These are phyloP conservation scores for Aspergillus sp. DNA, from an alignment of 2,329 filamentous ascomycete genomes.

Conservation along the genomic window DNA sequence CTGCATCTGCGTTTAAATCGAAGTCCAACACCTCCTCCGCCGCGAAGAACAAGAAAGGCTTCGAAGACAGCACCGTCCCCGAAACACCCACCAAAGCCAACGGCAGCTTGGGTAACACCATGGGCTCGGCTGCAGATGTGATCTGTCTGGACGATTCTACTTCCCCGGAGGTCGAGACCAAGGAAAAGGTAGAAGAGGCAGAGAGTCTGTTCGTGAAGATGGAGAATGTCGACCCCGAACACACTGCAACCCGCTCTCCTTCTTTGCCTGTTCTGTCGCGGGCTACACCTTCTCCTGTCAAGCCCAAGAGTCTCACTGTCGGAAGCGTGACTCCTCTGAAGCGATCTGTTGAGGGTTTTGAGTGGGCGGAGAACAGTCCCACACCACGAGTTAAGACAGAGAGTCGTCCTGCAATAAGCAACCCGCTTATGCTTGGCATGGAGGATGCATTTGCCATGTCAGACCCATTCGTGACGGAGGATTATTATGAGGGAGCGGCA, in stretches of 20 bases:
- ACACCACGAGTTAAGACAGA: too few relatives aligned
- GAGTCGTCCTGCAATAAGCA: too few relatives aligned
- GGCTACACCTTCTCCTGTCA: background rate
- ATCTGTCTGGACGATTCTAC: slow-evolving; percentile 11
- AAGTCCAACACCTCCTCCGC: background rate
- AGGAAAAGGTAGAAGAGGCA: background rate
- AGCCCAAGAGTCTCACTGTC: background rate
- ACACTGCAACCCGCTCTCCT: background rate
- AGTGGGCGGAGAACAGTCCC: too few relatives aligned
- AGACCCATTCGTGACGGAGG: too few relatives aligned
- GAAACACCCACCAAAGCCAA: slow-evolving; percentile 4
- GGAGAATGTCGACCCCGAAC: background rate
- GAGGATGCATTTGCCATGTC: too few relatives aligned
- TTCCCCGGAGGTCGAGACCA: slow-evolving; percentile 3
- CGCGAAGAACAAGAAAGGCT: background rate
- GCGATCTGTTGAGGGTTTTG: background rate
- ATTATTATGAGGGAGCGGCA: too few relatives aligned
- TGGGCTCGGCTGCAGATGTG: slow-evolving; percentile 5
- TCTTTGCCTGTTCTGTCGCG: background rate
- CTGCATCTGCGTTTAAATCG: slow-evolving; percentile 3
- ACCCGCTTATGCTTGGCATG: too few relatives aligned
- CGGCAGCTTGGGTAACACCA: background rate
- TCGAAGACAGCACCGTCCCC: background rate
- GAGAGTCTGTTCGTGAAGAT: background rate
- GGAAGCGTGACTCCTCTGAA: background rate